Percentiles rank a stretch among this genome's conserved stretches.
These are phyloP conservation scores for Drechslerella coelobrocha DNA, from an alignment of 2,329 filamentous ascomycete species.

Conservation along the genomic window DNA sequence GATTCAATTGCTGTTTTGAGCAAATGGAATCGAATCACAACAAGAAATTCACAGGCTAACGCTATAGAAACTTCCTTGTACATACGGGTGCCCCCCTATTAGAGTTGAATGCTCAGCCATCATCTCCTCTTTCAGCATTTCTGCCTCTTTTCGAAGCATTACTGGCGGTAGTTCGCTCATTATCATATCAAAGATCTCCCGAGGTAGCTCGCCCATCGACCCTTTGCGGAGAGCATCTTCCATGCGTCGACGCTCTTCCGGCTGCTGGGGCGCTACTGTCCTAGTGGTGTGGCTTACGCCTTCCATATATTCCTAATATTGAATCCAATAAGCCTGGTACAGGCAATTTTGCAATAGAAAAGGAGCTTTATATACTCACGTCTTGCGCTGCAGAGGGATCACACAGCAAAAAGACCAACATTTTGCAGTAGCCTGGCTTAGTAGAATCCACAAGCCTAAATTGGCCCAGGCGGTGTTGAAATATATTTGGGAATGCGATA, in stretches of 20 bases:
- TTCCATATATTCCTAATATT: too few species aligned
- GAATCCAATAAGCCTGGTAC: slow-evolving; percentile 2
- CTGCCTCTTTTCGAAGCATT: slow-evolving; percentile 58
- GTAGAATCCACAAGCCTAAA: slow-evolving; percentile 63
- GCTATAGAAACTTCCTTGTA: too few species aligned
- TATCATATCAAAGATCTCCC: slow-evolving; percentile 47
- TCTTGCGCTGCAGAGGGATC: slow-evolving; percentile 60
- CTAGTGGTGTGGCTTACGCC: slow-evolving; percentile 9
- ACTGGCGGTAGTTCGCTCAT: slow-evolving; percentile 46
- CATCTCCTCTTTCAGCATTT: slow-evolving; percentile 57
- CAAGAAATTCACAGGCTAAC: too few species aligned
- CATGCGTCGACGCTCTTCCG: slow-evolving; percentile 2
- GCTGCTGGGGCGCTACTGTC: slow-evolving; percentile 8
- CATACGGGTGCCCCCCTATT: too few species aligned
- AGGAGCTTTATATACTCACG: not conserved
- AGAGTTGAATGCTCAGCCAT: slow-evolving; percentile 61
- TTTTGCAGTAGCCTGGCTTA: slow-evolving; percentile 65
- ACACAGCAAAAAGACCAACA: slow-evolving; percentile 67
- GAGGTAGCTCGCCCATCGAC: slow-evolving; percentile 16
- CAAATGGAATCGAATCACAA: too few species aligned
- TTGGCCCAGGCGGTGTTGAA: slow-evolving; percentile 64
- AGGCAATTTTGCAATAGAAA: not conserved
- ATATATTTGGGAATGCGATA: slow-evolving; percentile 65
- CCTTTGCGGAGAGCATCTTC: not conserved
- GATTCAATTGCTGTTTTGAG: too few species aligned